phyloP scores from a whole-genome alignment of 441 rosid genomes.

The Brassica balearica region DNA sequence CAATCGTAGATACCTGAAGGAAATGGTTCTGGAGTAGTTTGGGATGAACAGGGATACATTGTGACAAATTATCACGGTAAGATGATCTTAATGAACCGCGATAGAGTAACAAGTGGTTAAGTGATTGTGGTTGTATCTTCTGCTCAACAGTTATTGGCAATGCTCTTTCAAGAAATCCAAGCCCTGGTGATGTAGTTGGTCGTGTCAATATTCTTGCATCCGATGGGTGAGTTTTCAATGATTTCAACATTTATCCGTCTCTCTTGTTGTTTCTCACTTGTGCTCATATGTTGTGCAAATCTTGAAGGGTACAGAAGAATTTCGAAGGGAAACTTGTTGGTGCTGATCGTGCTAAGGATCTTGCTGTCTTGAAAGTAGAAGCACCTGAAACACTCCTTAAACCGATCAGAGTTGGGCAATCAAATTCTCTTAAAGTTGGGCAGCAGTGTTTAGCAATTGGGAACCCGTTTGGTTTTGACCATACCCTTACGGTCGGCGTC shows the following conservation, averaged over 20 bases:
- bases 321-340: constrained; percentile 90
- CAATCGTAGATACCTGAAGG: constrained; percentile 87
- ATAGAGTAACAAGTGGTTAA: neutral
- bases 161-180: constrained; percentile 88
- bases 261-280: constrained; percentile 12
- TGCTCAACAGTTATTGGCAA: constrained; percentile 73
- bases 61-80: constrained; percentile 97
- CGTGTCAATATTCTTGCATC: constrained; percentile 88
- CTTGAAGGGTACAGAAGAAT: constrained; percentile 83
- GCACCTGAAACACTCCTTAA: constrained; percentile 77
- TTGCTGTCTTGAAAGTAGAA: constrained; percentile 94
- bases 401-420: constrained; percentile 82
- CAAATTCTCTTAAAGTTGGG: constrained; percentile 83
- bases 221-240: constrained; percentile 68
- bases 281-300: no score
- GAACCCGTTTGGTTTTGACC: constrained; percentile 98
- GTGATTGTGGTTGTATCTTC: neutral
- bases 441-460: constrained; percentile 98
- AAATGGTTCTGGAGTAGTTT: constrained; percentile 98
- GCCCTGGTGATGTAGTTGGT: constrained; percentile 82
- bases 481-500: constrained; percentile 93
- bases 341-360: constrained; percentile 94
- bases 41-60: constrained; percentile 88
- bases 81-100: constrained; percentile 18
- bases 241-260: neutral